These are phyloP conservation scores for Oemleria cerasiformis DNA, from an alignment of 306 rosid genomes.

Conservation along the genomic window DNA sequence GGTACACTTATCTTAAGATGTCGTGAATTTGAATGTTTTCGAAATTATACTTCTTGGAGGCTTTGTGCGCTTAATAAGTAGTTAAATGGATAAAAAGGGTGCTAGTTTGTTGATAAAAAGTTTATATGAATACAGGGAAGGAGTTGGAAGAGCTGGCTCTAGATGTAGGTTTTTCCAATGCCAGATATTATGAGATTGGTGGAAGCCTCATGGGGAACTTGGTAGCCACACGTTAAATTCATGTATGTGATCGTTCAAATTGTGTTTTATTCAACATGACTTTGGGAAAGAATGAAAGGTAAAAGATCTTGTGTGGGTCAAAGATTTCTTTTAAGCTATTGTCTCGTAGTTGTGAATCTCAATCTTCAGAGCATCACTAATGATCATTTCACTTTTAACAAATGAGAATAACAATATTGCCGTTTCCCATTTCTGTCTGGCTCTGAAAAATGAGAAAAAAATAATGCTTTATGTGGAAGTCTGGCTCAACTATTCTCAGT, in stretches of 20 bases:
- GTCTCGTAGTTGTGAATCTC: background rate
- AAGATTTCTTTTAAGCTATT: background rate
- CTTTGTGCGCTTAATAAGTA: background rate
- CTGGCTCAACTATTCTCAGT: background rate
- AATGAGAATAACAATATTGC: background rate
- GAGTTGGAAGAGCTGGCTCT: conserved; percentile 78
- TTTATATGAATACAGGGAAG: conserved; percentile 51
- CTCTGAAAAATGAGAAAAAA: background rate
- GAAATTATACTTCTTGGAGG: background rate
- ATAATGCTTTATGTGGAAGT: background rate
- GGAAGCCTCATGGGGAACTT: conserved; percentile 92
- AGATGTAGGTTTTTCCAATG: conserved; percentile 76
- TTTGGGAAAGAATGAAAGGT: background rate
- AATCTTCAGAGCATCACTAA: background rate
- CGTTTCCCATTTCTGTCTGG: background rate
- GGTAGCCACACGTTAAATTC: conserved; percentile 59
- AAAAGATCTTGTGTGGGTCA: background rate
- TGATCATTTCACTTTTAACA: background rate
- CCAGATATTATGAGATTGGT: conserved; percentile 68
- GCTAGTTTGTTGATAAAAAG: conserved; percentile 16
- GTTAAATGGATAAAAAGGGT: background rate
- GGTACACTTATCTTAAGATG: background rate
- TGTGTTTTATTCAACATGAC: conserved; percentile 3
- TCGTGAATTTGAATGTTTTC: background rate
- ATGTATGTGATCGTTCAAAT: conserved; percentile 4